Conservation (phyloP, 2,329 filamentous ascomycete species). For the Bimuria novae-zelandiae region DNA sequence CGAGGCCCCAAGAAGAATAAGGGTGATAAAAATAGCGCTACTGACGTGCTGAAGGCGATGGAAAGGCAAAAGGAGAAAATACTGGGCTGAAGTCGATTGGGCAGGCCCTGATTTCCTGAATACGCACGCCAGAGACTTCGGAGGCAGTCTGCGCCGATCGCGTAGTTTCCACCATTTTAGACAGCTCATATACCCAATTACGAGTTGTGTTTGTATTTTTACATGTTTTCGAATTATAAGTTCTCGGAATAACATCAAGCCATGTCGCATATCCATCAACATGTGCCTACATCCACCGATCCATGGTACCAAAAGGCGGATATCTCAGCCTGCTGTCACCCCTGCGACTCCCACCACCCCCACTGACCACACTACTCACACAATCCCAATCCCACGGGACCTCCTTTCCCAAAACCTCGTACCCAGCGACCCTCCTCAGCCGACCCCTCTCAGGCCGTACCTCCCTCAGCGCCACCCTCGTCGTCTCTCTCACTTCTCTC, state of each 20-base stretch:
- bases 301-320: conserved; percentile 34
- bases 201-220: no score
- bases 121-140: no score
- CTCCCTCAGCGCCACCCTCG: conserved; percentile 29
- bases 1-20: conserved; percentile 76
- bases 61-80: conserved; percentile 61
- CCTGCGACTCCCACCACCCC: conserved; percentile 16
- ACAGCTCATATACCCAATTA: no score
- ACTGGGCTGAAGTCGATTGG: conserved; percentile 13
- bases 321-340: conserved; percentile 24
- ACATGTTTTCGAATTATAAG: no score
- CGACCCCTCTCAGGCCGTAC: conserved; percentile 19
- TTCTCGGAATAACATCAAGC: no score
- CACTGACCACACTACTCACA: conserved; percentile 33
- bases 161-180: no score
- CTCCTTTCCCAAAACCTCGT: conserved; percentile 34
- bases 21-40: conserved; percentile 76
- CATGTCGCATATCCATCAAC: neutral
- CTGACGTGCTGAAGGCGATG: conserved; percentile 79
- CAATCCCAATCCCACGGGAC: conserved; percentile 44
- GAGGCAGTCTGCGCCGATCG: no score
- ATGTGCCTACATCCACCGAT: conserved; percentile 31
- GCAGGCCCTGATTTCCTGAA: no score
- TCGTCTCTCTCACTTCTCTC: conserved; percentile 29
- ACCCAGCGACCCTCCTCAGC: conserved; percentile 35